Evolutionary conservation across 257 asterid genomes (phyloP).

Genomic region (Cinchona pubescens): DNA sequence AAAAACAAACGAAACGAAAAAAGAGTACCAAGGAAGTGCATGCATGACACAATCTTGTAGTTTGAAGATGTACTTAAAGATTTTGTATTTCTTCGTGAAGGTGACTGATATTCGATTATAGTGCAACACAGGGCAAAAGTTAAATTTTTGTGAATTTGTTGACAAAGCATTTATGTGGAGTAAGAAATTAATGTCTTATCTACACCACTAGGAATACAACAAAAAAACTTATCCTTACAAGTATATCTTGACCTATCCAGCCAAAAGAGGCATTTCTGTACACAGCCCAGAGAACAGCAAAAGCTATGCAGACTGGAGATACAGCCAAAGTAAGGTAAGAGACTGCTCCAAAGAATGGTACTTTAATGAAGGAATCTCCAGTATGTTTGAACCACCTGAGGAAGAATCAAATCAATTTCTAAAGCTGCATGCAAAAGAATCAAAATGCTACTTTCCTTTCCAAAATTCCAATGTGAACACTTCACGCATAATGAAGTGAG

Average conservation of each 20-base stretch:
- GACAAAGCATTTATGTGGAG: not conserved
- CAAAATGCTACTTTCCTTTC: not conserved
- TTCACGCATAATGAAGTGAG: no score
- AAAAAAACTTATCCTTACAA: slow-evolving; percentile 45
- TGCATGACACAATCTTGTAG: no score
- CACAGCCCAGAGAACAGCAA: slow-evolving; percentile 83
- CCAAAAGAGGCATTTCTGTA: slow-evolving; percentile 60
- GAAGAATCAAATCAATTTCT: not conserved
- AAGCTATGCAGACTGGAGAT: slow-evolving; percentile 77
- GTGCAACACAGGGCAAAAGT: not conserved
- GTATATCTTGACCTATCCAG: slow-evolving; percentile 95
- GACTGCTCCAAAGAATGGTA: slow-evolving; percentile 50
- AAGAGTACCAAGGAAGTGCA: no score
- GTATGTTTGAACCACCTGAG: slow-evolving; percentile 49
- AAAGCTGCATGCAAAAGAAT: not conserved
- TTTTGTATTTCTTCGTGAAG: no score
- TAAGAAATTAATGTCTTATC: not conserved
- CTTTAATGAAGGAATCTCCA: slow-evolving; percentile 41
- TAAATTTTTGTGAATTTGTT: not conserved
- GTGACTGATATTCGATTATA: not conserved
- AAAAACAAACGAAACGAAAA: no score
- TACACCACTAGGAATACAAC: not conserved
- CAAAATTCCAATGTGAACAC: not conserved
- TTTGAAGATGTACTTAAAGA: no score
- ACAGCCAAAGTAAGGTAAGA: slow-evolving; percentile 82